Base-by-base conservation (phyloP, 495 filamentous ascomycete genomes). In the Apodospora peruviana region DNA sequence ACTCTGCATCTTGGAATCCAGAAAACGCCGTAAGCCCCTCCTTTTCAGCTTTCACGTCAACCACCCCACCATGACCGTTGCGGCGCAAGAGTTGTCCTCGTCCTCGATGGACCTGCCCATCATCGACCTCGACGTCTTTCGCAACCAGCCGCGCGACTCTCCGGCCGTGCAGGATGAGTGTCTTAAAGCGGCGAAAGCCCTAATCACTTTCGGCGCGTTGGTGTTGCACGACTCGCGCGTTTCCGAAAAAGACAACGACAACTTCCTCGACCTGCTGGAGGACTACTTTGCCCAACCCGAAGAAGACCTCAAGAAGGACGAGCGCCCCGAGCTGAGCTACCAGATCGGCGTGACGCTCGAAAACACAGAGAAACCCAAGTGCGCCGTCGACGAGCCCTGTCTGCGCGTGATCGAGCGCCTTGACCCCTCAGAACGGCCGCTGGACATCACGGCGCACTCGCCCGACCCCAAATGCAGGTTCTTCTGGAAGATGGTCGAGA, bases 291-390 rank as follows among this genome's bases (percentile, higher is more conserved):
- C 72, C 40, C 74, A 75, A 60, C 72, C 72, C 39, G 65, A 64
- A 9, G 69, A 45, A 5, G 57, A 59, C 5, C 61, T 76, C 19
- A 48, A 50, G 32, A 50, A 54, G 17, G 74, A 77, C 47, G 72
- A 76, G 58, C 68, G 74, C 2, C 74, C 74, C 34, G 73, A 72
- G 55, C 60, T 77, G 14, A 60, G 63, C 43, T 77, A 70, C 59
- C 74, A 77, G 62, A 69, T 77, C 35, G 74, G 74, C 53, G 74
- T 76, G 17, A 77, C 74, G 21, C 69, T 77, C 40, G 74, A 76
- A 38, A 76, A 77, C 64, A 77, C 74, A 29, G 74, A 77, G 58
- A 75, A 72, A 66, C 74, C 74, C 35, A 76, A 75, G 61, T 77
- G 74, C 56, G 74, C 74, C 45, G 71, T 72, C 46, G 72, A 77